Percentiles rank a stretch among this genome's conserved stretches.
Evolutionary conservation across 352 stramenopile genomes (phyloP).

Genomic region (Thraustochytrium sp.): DNA sequence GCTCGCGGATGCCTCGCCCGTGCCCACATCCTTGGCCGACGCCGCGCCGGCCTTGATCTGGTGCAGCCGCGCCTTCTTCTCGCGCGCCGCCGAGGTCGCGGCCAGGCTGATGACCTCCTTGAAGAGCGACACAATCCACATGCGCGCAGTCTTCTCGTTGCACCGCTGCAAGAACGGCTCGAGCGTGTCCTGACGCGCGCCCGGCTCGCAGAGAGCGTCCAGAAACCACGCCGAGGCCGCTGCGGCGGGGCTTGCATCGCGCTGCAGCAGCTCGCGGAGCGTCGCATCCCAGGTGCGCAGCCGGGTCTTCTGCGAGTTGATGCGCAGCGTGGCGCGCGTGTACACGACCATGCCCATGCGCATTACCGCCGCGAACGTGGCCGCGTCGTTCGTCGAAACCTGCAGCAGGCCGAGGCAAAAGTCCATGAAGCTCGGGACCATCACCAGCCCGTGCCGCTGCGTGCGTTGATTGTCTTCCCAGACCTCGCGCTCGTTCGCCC

Average conservation of each 20-base stretch:
- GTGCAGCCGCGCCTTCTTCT: not conserved
- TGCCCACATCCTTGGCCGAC: too few species aligned
- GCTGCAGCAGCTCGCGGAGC: not conserved
- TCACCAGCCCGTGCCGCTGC: constrained; percentile 14
- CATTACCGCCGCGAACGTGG: not conserved
- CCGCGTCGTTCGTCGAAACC: not conserved
- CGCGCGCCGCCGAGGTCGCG: not conserved
- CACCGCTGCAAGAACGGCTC: constrained; percentile 14
- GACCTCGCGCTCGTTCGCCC: constrained; percentile 5
- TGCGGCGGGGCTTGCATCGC: not conserved
- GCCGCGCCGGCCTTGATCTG: not conserved
- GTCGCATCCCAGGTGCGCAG: not conserved
- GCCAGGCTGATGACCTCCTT: not conserved
- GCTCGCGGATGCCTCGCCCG: too few species aligned
- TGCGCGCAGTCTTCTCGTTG: not conserved
- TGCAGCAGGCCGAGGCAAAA: not conserved
- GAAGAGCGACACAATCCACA: not conserved
- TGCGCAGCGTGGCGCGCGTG: constrained; percentile 1
- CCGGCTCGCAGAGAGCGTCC: not conserved
- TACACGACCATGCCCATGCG: constrained; percentile 20
- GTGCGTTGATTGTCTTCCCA: constrained; percentile 42
- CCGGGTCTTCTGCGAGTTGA: not conserved
- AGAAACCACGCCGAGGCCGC: not conserved
- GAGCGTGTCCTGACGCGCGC: not conserved
- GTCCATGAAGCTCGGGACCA: constrained; percentile 28